Evolutionary conservation across 2,329 filamentous ascomycete genomes (phyloP), one percentile per base, ranked within the genome.

Genomic region (Setomelanomma holmii): DNA sequence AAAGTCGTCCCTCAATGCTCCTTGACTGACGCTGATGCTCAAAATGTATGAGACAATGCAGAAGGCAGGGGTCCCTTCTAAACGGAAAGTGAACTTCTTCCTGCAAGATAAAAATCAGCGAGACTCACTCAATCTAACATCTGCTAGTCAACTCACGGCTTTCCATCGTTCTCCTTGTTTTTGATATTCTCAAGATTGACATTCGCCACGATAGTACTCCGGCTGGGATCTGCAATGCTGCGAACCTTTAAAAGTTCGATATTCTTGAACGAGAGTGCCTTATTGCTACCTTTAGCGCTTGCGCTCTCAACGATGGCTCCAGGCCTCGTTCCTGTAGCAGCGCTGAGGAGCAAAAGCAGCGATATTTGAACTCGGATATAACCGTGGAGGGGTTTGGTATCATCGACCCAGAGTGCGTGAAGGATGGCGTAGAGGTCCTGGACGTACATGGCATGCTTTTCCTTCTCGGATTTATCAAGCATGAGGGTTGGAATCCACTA

Each of bases 361-460:
- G 49, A 58, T 42, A 66, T 55, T 17, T 60, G 43, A 19, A 60
- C 40, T 42, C 55, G 48, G 23, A 63, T 57, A 43, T 50, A 61
- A n/a, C 61, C 45, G 50, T 62, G 39, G 22, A 63, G 56, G 11
- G 51, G 45, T 42, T 55, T 63, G 11, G 46, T 53, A 43, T 63
- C 49, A 21, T 63, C 45, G 0, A 61, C 53, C 56, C 40, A 60
- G 14, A 62, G 53, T 23, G 56, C 58, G 36, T 66, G 49, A 23
- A 63, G 47, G 38, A 66, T 57, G 19, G 60, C 50, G 36, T 58
- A 66, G 38, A 66, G 52, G 44, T 61, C 57, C 36, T 64, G 47
- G 34, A 66, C 52, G 42, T 48, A 61, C 51, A 66, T 64, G 7
- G 57, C 53, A 47, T 38, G 53, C 59, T 66, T 66, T 51, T 62